Evolutionary conservation across 805 yeast species (phyloP).

Genomic region (Metschnikowia lachancei): DNA sequence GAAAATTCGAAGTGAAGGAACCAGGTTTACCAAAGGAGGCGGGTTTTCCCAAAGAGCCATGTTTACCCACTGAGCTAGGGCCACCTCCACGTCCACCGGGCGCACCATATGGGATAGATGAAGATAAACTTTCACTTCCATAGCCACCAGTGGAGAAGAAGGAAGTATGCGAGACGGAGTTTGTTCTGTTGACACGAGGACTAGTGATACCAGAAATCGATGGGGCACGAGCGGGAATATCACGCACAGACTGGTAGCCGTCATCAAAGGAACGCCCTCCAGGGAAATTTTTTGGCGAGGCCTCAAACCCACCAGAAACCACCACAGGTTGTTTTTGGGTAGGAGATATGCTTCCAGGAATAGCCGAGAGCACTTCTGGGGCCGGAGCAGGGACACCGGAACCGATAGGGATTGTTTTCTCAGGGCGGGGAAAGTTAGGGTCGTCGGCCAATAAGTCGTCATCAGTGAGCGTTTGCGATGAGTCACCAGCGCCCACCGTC

Average conservation of each 20-base stretch:
- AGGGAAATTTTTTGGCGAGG: conserved; percentile 5
- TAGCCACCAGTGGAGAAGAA: conserved; percentile 34
- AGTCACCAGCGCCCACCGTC: not conserved
- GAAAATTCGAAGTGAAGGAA: conserved; percentile 11
- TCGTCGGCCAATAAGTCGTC: not conserved
- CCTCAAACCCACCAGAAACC: conserved; percentile 20
- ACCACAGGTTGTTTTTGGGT: conserved; percentile 18
- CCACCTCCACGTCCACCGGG: conserved; percentile 54
- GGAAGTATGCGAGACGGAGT: conserved; percentile 40
- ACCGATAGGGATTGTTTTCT: no score
- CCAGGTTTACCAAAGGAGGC: conserved; percentile 10
- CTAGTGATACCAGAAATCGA: conserved; percentile 15
- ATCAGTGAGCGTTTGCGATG: not conserved
- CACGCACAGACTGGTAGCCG: conserved; percentile 9
- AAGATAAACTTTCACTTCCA: conserved; percentile 47
- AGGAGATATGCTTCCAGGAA: conserved; percentile 15
- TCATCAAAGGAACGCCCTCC: conserved; percentile 11
- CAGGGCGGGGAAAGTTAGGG: not conserved
- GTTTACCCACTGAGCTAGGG: conserved; percentile 9
- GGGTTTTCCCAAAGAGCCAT: conserved; percentile 10
- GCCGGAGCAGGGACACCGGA: not conserved
- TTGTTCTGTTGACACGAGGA: conserved; percentile 43
- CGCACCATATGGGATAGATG: conserved; percentile 66
- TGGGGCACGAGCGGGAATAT: conserved; percentile 8
- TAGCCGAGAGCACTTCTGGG: not conserved